Evolutionary conservation across 169 alveolate genomes (phyloP).

Genomic region (Eimeria brunetti): DNA sequence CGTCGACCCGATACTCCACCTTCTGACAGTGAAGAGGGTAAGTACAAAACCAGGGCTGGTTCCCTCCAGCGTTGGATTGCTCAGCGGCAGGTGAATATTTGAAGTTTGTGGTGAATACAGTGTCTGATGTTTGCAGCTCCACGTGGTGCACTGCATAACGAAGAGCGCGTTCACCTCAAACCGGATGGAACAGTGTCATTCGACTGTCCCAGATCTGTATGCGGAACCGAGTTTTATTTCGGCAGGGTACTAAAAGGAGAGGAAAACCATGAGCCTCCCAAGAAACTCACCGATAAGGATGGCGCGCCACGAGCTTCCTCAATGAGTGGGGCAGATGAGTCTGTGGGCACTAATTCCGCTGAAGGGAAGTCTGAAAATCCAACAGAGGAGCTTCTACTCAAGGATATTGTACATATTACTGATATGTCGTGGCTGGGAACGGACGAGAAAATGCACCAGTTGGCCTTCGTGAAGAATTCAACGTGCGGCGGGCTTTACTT

Average conservation of each 20-base stretch:
- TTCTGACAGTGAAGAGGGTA: neutral
- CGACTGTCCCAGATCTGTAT: constrained; percentile 57
- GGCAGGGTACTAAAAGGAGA: neutral
- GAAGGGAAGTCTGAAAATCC: neutral
- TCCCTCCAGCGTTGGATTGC: neutral
- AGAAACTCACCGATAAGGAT: neutral
- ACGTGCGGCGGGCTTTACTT: constrained; percentile 51
- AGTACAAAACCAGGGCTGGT: neutral
- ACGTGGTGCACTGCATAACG: neutral
- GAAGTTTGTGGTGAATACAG: neutral
- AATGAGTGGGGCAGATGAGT: neutral
- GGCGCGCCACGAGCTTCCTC: neutral
- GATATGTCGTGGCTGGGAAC: constrained; percentile 57
- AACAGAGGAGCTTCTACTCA: neutral
- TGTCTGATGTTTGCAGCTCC: constrained; percentile 4
- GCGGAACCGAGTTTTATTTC: constrained; percentile 26
- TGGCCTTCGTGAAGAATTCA: constrained; percentile 43
- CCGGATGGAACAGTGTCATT: constrained; percentile 29
- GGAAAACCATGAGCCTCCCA: neutral
- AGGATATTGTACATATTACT: neutral
- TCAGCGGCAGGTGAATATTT: neutral
- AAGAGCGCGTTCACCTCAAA: constrained; percentile 34
- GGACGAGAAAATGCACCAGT: constrained; percentile 8
- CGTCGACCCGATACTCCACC: neutral
- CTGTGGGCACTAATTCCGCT: neutral